Conservation (phyloP, 2,329 filamentous ascomycete species). For the Claviceps digitariae region DNA sequence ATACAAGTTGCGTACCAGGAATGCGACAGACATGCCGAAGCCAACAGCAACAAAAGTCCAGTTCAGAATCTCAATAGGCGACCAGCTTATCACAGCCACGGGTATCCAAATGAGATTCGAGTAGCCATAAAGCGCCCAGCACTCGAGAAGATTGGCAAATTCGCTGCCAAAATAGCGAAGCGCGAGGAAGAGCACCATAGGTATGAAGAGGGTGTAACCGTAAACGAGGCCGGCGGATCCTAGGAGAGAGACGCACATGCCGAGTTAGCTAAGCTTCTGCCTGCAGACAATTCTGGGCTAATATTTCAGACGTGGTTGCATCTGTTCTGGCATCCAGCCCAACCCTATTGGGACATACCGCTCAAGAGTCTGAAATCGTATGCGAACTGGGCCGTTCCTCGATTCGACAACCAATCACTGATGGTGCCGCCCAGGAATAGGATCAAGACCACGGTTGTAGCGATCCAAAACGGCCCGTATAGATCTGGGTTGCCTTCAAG, state of each 20-base stretch:
- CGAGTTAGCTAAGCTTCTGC: conserved; percentile 3
- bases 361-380: conserved; percentile 88
- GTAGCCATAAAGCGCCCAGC: conserved; percentile 92
- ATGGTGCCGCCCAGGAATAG: conserved; percentile 93
- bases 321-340: neutral
- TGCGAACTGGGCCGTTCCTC: conserved; percentile 58
- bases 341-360: conserved; percentile 35
- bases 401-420: conserved; percentile 68
- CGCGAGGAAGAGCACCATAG: conserved; percentile 71
- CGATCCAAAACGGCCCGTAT: conserved; percentile 98
- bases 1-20: conserved; percentile 75
- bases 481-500: conserved; percentile 93
- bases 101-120: conserved; percentile 95
- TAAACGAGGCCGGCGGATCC: conserved; percentile 86
- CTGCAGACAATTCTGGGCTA: no score
- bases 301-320: no score
- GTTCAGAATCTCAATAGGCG: conserved; percentile 72
- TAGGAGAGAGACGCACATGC: conserved; percentile 16
- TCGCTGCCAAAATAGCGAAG: conserved; percentile 94
- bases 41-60: conserved; percentile 86
- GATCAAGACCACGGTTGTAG: conserved; percentile 91
- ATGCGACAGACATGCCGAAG: conserved; percentile 69
- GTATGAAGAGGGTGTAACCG: conserved; percentile 83
- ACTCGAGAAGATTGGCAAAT: conserved; percentile 84
- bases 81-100: conserved; percentile 85